Percentiles rank a stretch among this genome's conserved stretches.
Evolutionary conservation across 441 rosid species (phyloP).

Genomic region (Oxalis stricta): DNA sequence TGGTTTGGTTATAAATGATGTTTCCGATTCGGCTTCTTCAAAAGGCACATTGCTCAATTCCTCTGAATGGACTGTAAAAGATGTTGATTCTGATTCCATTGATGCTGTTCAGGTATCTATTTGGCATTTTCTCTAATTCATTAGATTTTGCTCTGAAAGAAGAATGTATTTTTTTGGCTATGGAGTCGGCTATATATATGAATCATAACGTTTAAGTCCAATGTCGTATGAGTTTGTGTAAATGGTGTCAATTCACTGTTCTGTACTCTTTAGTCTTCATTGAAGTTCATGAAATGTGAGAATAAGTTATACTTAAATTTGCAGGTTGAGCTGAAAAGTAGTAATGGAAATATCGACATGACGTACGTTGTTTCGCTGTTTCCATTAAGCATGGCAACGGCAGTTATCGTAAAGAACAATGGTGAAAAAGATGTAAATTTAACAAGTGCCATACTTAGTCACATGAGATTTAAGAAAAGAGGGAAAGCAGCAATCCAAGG

Average conservation of each 20-base stretch:
- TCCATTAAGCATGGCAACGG: conserved; percentile 66
- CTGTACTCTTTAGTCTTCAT: too few relatives aligned
- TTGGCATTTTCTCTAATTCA: too few relatives aligned
- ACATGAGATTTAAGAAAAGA: conserved; percentile 51
- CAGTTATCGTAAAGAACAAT: conserved; percentile 63
- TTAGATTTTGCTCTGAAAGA: too few relatives aligned
- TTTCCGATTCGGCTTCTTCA: conserved; percentile 31
- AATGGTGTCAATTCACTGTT: too few relatives aligned
- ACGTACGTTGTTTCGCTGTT: conserved; percentile 59
- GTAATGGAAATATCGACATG: conserved; percentile 45
- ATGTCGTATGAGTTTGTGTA: too few relatives aligned
- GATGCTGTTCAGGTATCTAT: conserved; percentile 81
- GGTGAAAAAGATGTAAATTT: conserved; percentile 56
- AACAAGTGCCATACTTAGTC: conserved; percentile 61
- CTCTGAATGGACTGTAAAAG: conserved; percentile 67
- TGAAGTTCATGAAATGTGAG: too few relatives aligned
- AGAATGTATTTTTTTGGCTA: too few relatives aligned
- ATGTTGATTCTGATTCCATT: conserved; percentile 75
- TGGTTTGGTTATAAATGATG: conserved; percentile 57
- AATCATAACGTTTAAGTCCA: too few relatives aligned
- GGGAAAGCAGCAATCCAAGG: conserved; percentile 53
- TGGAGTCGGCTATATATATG: too few relatives aligned
- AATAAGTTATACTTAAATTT: too few relatives aligned
- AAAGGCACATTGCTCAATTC: conserved; percentile 34
- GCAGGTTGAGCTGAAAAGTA: conserved; percentile 71